Evolutionary conservation across 345 rosid species (phyloP).

Genomic region (Aquilaria sinensis): DNA sequence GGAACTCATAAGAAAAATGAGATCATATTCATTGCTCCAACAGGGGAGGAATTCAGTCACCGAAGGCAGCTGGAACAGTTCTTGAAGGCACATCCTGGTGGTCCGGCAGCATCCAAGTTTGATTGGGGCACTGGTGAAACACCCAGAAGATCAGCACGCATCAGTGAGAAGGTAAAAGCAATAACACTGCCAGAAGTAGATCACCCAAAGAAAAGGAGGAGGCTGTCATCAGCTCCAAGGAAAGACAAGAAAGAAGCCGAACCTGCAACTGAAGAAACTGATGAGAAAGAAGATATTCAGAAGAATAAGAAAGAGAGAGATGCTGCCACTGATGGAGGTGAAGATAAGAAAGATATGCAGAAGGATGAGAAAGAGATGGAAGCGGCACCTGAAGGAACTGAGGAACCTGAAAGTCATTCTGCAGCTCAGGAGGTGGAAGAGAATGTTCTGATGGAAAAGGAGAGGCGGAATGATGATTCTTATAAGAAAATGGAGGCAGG

Average conservation of each 20-base stretch:
- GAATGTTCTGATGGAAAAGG: constrained; percentile 20
- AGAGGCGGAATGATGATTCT: constrained; percentile 14
- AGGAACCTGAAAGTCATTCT: constrained; percentile 20
- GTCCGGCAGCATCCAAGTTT: constrained; percentile 44
- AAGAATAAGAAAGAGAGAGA: constrained; percentile 34
- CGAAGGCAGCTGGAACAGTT: constrained; percentile 57
- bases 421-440: constrained; percentile 23
- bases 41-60: constrained; percentile 53
- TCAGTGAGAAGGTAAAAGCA: constrained; percentile 49
- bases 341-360: constrained; percentile 28
- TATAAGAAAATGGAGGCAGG: constrained; percentile 9
- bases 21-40: constrained; percentile 56
- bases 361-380: neutral
- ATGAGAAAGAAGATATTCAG: constrained; percentile 29
- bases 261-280: constrained; percentile 22
- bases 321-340: constrained; percentile 22
- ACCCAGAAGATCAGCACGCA: constrained; percentile 68
- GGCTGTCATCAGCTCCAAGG: constrained; percentile 41
- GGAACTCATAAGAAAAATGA: constrained; percentile 54
- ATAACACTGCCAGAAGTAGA: constrained; percentile 31
- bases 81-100: constrained; percentile 56
- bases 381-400: constrained; percentile 22
- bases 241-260: constrained; percentile 41
- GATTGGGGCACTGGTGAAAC: constrained; percentile 71
- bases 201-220: constrained; percentile 46